Evolutionary conservation across 345 rosid genomes (phyloP), one percentile per base, ranked within the genome.

Genomic region (Salix arbutifolia): DNA sequence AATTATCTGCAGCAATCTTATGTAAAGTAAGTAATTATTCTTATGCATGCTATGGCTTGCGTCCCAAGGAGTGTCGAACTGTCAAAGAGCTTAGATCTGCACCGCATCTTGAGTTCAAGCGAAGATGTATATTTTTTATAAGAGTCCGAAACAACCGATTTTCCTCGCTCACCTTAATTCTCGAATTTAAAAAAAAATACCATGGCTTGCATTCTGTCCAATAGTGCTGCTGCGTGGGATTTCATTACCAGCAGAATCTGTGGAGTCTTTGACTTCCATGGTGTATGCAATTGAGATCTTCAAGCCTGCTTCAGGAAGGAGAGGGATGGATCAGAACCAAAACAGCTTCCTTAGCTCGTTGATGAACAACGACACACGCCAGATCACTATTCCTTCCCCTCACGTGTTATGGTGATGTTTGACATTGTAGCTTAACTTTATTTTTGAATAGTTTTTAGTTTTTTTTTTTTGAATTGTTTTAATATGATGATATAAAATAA

Each of bases 1-100:
- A 91, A 58, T 75, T 91, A 74, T 83, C 83, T 35, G 93, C 92
- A 0, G 94, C 98, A 48, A 87, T 91, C 66, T 81, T 91, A 79
- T 93, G 88, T 81, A 96, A 88, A 82, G 97, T 90, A 82, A 76
- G 86, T 68, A 48, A 6, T 28, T 31, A 3, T 13, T 72, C 40
- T 25, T 8, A 37, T 60, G 11, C 23, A 42, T 13, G 18, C 69
- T n/a, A n/a, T n/a, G n/a, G n/a, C n/a, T n/a, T n/a, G n/a, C n/a
- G n/a, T n/a, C n/a, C n/a, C n/a, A n/a, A n/a, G n/a, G n/a, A n/a
- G n/a, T n/a, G n/a, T n/a, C n/a, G n/a, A n/a, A n/a, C n/a, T n/a
- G n/a, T n/a, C n/a, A n/a, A n/a, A n/a, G n/a, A n/a, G n/a, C n/a
- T n/a, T n/a, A n/a, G n/a, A n/a, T n/a, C n/a, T n/a, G n/a, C n/a